Conservation (phyloP, 176 grass and related monocot genomes). For the Juncus inflexus region DNA sequence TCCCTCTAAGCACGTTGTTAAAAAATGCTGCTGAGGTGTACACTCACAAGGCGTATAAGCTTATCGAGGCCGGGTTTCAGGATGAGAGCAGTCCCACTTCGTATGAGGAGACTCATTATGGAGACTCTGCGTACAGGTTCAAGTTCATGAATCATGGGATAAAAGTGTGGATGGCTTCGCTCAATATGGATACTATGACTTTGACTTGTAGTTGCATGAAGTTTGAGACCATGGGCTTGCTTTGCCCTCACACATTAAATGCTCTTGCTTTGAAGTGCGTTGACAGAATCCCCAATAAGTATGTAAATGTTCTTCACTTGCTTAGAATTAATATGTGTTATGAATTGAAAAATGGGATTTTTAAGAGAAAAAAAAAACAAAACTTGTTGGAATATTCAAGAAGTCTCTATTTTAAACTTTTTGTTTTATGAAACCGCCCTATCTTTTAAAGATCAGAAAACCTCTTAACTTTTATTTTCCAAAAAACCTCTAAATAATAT, state of each 20-base stretch:
- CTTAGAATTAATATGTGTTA: no score
- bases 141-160: conserved; percentile 51
- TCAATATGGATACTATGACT: conserved; percentile 52
- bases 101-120: conserved; percentile 51
- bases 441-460: no score
- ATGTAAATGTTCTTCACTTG: background rate
- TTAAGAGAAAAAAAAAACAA: no score
- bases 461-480: no score
- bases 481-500: no score
- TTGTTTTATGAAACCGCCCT: no score
- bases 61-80: conserved; percentile 59
- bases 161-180: conserved; percentile 59
- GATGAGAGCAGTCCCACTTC: conserved; percentile 48
- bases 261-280: conserved; percentile 62
- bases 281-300: conserved; percentile 65
- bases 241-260: conserved; percentile 77
- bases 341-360: no score
- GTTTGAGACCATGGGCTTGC: conserved; percentile 66
- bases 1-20: conserved; percentile 49
- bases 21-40: conserved; percentile 64
- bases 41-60: conserved; percentile 51
- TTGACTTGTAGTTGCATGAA: conserved; percentile 77
- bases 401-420: no score
- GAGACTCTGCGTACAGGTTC: conserved; percentile 53
- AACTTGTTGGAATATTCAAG: no score